Conservation (phyloP, 2,329 filamentous ascomycete genomes). For the Fusarium beomiforme region DNA sequence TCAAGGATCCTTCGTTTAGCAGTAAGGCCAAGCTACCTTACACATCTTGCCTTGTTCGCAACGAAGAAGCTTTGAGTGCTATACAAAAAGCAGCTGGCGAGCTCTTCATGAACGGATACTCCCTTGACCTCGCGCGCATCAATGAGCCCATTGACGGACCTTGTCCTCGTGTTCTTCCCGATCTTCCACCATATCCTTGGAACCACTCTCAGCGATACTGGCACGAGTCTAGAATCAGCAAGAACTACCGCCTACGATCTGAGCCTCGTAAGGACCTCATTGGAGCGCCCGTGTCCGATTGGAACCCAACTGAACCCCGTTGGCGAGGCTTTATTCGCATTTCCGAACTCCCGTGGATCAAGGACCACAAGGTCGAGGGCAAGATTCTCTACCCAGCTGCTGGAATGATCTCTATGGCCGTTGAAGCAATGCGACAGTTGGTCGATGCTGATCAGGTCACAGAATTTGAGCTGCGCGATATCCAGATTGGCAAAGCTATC, state of each 20-base stretch:
- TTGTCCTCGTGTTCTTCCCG: not conserved
- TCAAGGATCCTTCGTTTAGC: not conserved
- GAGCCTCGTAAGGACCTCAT: not conserved
- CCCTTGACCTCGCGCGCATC: not conserved
- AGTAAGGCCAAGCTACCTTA: not conserved
- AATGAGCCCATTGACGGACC: not conserved
- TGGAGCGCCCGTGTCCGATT: not conserved
- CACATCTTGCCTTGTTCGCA: not conserved
- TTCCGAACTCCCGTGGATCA: not conserved
- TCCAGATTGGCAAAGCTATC: not conserved
- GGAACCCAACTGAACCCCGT: not conserved
- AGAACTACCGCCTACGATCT: not conserved
- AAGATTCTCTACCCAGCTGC: not conserved
- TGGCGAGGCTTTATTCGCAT: not conserved
- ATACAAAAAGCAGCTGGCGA: not conserved
- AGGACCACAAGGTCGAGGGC: not conserved
- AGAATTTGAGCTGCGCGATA: not conserved
- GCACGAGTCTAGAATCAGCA: not conserved
- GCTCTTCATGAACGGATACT: not conserved
- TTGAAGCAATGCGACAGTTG: not conserved
- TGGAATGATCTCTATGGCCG: not conserved
- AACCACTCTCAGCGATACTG: not conserved
- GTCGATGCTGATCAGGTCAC: not conserved
- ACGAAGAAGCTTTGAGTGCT: not conserved
- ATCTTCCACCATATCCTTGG: not conserved